These are phyloP conservation scores for Plantago elongata DNA, from an alignment of 257 asterid genomes.

Conservation along the genomic window DNA sequence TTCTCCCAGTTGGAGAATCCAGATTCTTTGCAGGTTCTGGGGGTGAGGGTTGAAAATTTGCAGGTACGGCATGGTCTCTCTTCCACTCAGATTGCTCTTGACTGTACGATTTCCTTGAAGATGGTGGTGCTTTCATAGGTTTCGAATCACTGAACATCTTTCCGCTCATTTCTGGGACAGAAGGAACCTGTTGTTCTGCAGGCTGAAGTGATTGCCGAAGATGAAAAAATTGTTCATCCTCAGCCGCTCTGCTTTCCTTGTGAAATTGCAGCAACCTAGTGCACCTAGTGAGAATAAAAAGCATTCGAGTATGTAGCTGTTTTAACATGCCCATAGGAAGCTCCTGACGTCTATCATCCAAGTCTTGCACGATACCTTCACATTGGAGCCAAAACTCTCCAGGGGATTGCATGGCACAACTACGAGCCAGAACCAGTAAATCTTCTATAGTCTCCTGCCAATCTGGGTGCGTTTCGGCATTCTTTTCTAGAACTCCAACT, in stretches of 20 bases:
- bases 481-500: conserved; percentile 86
- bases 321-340: conserved; percentile 85
- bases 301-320: conserved; percentile 98
- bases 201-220: conserved; percentile 91
- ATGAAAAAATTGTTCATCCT: conserved; percentile 65
- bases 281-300: conserved; percentile 95
- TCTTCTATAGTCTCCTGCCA: conserved; percentile 99
- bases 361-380: conserved; percentile 96
- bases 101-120: conserved; percentile 73
- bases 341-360: conserved; percentile 97
- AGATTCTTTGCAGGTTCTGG: conserved; percentile 41
- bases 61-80: conserved; percentile 42
- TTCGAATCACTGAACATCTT: conserved; percentile 42
- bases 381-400: conserved; percentile 99
- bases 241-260: conserved; percentile 92
- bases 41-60: conserved; percentile 34
- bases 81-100: conserved; percentile 91
- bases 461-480: conserved; percentile 84
- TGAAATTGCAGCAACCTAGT: conserved; percentile 94
- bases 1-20: conserved; percentile 52
- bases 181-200: conserved; percentile 40
- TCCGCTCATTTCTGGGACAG: conserved; percentile 36
- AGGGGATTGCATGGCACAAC: conserved; percentile 91
- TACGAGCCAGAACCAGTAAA: conserved; percentile 82
- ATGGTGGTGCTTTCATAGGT: conserved; percentile 33